phyloP scores from a whole-genome alignment of 2,329 filamentous ascomycete genomes.

The Penicillium digitatum region DNA sequence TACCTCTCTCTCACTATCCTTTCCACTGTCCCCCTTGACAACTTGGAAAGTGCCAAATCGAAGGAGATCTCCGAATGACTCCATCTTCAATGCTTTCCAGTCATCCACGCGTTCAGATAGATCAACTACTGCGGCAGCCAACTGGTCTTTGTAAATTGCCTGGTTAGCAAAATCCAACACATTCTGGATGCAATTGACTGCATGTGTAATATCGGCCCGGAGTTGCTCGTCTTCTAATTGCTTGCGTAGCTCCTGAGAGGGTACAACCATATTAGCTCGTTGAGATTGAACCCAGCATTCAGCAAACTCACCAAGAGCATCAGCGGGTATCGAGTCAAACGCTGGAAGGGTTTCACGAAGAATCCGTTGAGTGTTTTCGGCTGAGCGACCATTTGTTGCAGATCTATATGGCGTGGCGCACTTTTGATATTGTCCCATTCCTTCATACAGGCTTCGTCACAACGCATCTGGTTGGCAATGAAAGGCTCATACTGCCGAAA shows the following conservation, averaged over 20 bases:
- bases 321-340: slow-evolving; percentile 89
- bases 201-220: slow-evolving; percentile 67
- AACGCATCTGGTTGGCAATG: slow-evolving; percentile 92
- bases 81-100: slow-evolving; percentile 90
- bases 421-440: slow-evolving; percentile 82
- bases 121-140: slow-evolving; percentile 78
- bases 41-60: slow-evolving; percentile 89
- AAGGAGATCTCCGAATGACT: slow-evolving; percentile 85
- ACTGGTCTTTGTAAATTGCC: slow-evolving; percentile 81
- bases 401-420: slow-evolving; percentile 61
- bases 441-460: slow-evolving; percentile 74
- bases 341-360: slow-evolving; percentile 92
- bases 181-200: slow-evolving; percentile 76
- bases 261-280: neutral
- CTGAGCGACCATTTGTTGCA: slow-evolving; percentile 73
- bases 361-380: slow-evolving; percentile 88
- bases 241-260: slow-evolving; percentile 70
- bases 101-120: slow-evolving; percentile 82
- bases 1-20: slow-evolving; percentile 87
- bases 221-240: slow-evolving; percentile 70
- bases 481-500: slow-evolving; percentile 96
- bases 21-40: slow-evolving; percentile 69
- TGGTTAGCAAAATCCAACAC: slow-evolving; percentile 83
- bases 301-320: slow-evolving; percentile 65
- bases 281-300: neutral